Evolutionary conservation across 2,329 filamentous ascomycete species (phyloP).

Genomic region (Penicillium corylophilum): DNA sequence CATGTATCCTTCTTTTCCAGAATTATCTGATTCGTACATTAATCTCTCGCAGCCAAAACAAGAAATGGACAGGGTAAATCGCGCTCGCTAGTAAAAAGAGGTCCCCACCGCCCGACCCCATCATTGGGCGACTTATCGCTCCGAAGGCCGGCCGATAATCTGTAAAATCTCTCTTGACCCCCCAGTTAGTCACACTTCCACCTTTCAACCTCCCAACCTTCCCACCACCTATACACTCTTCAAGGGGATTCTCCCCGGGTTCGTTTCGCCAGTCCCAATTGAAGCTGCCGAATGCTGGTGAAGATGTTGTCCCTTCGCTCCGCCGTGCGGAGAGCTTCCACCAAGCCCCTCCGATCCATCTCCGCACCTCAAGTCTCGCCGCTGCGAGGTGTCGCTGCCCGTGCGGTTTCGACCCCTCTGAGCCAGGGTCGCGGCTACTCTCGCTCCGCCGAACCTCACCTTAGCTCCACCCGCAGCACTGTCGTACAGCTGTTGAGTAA

Average conservation of each 20-base stretch:
- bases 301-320: slow-evolving; percentile 46
- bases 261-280: slow-evolving; percentile 19
- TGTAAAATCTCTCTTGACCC: slow-evolving; percentile 24
- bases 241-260: slow-evolving; percentile 16
- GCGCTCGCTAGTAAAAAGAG: slow-evolving; percentile 14
- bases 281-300: slow-evolving; percentile 44
- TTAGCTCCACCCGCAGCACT: slow-evolving; percentile 67
- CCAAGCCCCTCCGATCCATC: slow-evolving; percentile 42
- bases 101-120: slow-evolving; percentile 18
- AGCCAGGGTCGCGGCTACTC: slow-evolving; percentile 45
- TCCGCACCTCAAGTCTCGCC: slow-evolving; percentile 38
- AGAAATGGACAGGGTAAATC: slow-evolving; percentile 10
- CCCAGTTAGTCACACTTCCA: slow-evolving; percentile 19
- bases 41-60: slow-evolving; percentile 6
- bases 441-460: slow-evolving; percentile 50
- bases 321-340: slow-evolving; percentile 46
- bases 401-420: slow-evolving; percentile 28
- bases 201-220: slow-evolving; percentile 4
- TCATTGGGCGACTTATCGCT: slow-evolving; percentile 21
- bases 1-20: not conserved
- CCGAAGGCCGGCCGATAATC: slow-evolving; percentile 25
- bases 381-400: slow-evolving; percentile 28
- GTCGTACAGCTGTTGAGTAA: slow-evolving; percentile 91
- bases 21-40: slow-evolving; percentile 4
- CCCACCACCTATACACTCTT: slow-evolving; percentile 1